Evolutionary conservation across 2,329 filamentous ascomycete genomes (phyloP), one percentile per base, ranked within the genome.

Genomic region (Exophiala sp.): DNA sequence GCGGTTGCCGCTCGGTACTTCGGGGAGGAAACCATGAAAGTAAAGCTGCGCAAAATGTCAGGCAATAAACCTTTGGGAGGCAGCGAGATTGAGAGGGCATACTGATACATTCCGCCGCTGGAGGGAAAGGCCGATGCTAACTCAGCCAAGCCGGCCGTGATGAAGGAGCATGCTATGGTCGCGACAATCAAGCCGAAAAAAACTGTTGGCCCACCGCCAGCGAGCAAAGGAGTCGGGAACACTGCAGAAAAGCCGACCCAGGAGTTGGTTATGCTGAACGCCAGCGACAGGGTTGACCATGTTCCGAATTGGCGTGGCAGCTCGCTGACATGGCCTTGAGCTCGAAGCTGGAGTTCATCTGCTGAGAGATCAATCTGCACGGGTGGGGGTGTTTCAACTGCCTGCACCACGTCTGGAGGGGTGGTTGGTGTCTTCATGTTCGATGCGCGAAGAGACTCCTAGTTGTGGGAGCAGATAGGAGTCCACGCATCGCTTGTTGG

Each of bases 261-360:
- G 7, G 65, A 66, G 49, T 70, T 70, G 6, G 66, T 68, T 41
- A 68, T 67, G 36, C 55, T 64, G 43, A 66, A 67, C 9, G 59
- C 65, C 6, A 68, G 58, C 6, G 65, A 59, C 29, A 67, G 40
- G 7, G 62, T 60, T 1, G 66, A 66, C 11, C 65, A 43, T 16
- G 46, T 32, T 8, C 52, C 52, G 52, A 65, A 65, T 21, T 58
- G 57, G 9, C 60, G 58, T 14, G 60, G 62, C 33, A 66, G 54
- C 44, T 51, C 55, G 29, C 47, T 52, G n/a, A 29, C 11, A 38
- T 58, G 55, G 10, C 55, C 55, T 52, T 58, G 55, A 32, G 52
- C 55, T n/a, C 52, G 52, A 48, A 55, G 52, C 50, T 53, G 36
- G 12, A 50, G 16, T 39, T 50, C 47, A 14, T 50, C 47, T 7